phyloP scores from a whole-genome alignment of 2,329 filamentous ascomycete species.

The Tolypocladium inflatum region DNA sequence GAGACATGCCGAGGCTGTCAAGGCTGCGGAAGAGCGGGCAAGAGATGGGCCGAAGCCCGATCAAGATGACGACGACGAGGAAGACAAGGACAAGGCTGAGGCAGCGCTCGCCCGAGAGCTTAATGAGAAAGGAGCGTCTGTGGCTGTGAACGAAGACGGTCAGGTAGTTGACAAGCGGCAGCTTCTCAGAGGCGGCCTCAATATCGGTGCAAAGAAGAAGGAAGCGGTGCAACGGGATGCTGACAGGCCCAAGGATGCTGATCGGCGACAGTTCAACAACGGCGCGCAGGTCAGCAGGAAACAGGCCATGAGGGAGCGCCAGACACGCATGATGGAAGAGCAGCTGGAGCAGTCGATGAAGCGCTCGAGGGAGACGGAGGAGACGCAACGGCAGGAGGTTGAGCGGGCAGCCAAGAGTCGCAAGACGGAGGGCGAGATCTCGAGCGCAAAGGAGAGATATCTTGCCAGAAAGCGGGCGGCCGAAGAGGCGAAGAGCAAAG shows the following conservation, averaged over 20 bases:
- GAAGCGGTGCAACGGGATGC: slow-evolving; percentile 20
- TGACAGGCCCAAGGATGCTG: slow-evolving; percentile 14
- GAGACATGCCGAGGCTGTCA: slow-evolving; percentile 59
- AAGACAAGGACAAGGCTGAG: slow-evolving; percentile 46
- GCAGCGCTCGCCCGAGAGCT: slow-evolving; percentile 59
- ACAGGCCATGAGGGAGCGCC: slow-evolving; percentile 62
- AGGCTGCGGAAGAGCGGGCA: slow-evolving; percentile 50
- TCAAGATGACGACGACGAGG: slow-evolving; percentile 21
- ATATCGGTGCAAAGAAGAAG: slow-evolving; percentile 57
- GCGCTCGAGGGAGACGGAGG: slow-evolving; percentile 57
- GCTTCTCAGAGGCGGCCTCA: slow-evolving; percentile 65
- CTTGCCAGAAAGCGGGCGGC: slow-evolving; percentile 67
- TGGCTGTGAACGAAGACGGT: slow-evolving; percentile 72
- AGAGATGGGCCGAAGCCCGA: slow-evolving; percentile 25
- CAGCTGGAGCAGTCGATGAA: slow-evolving; percentile 68
- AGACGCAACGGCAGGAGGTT: slow-evolving; percentile 52
- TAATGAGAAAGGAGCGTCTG: slow-evolving; percentile 48
- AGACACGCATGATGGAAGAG: slow-evolving; percentile 69
- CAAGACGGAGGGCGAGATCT: slow-evolving; percentile 70
- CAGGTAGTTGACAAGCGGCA: slow-evolving; percentile 80
- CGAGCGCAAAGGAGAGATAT: slow-evolving; percentile 70
- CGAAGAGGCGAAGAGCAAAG: slow-evolving; percentile 55
- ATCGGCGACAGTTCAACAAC: slow-evolving; percentile 28
- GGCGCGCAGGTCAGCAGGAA: slow-evolving; percentile 39
- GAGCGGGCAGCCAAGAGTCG: slow-evolving; percentile 63